Evolutionary conservation across 176 grass and related monocot genomes (phyloP).

Genomic region (Eragrostis curvula): DNA sequence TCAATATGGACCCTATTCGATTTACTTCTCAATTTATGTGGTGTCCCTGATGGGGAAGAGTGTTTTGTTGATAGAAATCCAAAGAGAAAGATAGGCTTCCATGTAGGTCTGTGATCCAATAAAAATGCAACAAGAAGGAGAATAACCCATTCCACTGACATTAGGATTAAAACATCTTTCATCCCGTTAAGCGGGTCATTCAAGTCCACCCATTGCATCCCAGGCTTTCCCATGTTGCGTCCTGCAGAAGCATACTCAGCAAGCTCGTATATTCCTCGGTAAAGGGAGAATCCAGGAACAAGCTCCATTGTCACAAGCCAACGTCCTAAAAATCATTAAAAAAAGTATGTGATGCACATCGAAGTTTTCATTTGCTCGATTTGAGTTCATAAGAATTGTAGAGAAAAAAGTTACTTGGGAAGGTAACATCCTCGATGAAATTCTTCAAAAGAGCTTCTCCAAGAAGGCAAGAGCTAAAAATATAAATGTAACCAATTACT

Average conservation of each 20-base stretch:
- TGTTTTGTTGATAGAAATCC: conserved; percentile 48
- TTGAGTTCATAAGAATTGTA: background rate
- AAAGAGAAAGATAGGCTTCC: conserved; percentile 51
- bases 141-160: conserved; percentile 52
- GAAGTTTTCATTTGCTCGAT: background rate
- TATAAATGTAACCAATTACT: conserved; percentile 66
- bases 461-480: conserved; percentile 59
- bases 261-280: conserved; percentile 64
- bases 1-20: conserved; percentile 45
- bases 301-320: conserved; percentile 62
- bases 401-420: conserved; percentile 53
- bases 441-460: conserved; percentile 47
- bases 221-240: conserved; percentile 44
- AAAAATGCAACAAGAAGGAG: conserved; percentile 51
- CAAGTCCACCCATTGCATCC: conserved; percentile 64
- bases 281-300: conserved; percentile 70
- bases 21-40: conserved; percentile 9
- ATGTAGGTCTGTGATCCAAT: conserved; percentile 41
- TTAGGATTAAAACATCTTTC: conserved; percentile 65
- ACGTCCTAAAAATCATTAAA: conserved; percentile 28
- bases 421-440: conserved; percentile 56
- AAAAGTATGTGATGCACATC: background rate
- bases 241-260: conserved; percentile 47
- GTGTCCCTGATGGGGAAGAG: conserved; percentile 20
- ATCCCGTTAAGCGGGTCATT: conserved; percentile 55